A percentile compares a stretch with the other conserved stretches of the same genome.
Conservation (phyloP, 1,139 yeast species). For the Pichia terricola region DNA sequence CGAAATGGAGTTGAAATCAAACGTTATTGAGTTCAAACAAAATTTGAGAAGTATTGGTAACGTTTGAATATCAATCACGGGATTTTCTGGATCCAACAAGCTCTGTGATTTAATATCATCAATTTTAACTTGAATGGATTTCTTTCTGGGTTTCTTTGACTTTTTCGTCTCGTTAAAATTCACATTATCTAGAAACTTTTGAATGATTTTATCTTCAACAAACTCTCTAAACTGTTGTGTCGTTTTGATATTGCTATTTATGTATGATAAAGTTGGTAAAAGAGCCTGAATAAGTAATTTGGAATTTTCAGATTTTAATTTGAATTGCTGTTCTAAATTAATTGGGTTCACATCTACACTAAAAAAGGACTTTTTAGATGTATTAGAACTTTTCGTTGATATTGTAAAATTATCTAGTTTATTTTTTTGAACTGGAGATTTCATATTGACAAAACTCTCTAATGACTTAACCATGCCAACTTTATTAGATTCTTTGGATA, state of each 20-base stretch:
- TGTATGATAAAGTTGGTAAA: slow-evolving; percentile 17
- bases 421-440: slow-evolving; percentile 8
- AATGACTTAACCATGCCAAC: slow-evolving; percentile 21
- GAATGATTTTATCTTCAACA: slow-evolving; percentile 15
- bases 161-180: neutral
- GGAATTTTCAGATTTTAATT: slow-evolving; percentile 8
- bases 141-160: neutral
- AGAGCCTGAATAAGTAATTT: slow-evolving; percentile 13
- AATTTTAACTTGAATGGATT: neutral
- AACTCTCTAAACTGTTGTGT: slow-evolving; percentile 17
- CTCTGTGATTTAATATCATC: slow-evolving; percentile 9
- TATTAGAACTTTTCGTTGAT: neutral
- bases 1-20: slow-evolving; percentile 21
- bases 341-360: slow-evolving; percentile 9
- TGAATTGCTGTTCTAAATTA: slow-evolving; percentile 12
- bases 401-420: neutral
- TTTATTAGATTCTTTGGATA: slow-evolving; percentile 17
- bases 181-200: slow-evolving; percentile 12
- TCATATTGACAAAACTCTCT: slow-evolving; percentile 15
- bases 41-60: slow-evolving; percentile 22
- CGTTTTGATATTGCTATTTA: slow-evolving; percentile 14
- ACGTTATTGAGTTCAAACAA: slow-evolving; percentile 21
- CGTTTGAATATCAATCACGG: slow-evolving; percentile 18
- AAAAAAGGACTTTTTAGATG: slow-evolving; percentile 6
- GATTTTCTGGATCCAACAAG: slow-evolving; percentile 14